These are phyloP conservation scores for Corylus americana DNA, from an alignment of 306 rosid genomes.

Conservation along the genomic window DNA sequence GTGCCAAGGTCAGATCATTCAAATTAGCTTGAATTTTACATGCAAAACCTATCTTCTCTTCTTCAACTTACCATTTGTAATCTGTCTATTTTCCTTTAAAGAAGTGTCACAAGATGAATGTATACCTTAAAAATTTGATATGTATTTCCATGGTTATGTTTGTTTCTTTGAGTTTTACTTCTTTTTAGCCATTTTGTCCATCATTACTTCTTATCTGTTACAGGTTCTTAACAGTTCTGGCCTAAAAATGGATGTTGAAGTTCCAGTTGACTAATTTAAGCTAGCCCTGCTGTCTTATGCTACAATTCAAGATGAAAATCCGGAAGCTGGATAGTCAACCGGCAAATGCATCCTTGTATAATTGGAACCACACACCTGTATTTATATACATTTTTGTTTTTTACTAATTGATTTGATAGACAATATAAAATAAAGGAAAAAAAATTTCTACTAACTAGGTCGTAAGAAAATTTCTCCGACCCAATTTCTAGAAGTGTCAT, in stretches of 20 bases:
- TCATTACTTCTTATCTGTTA: slow-evolving; percentile 10
- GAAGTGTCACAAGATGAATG: neutral
- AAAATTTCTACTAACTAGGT: no score
- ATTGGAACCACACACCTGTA: neutral
- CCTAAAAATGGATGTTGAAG: slow-evolving; percentile 79
- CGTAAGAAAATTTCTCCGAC: no score
- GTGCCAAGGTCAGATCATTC: neutral
- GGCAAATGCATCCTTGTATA: neutral
- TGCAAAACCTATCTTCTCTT: neutral
- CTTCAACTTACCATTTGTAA: neutral
- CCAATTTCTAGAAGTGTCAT: no score
- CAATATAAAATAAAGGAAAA: no score
- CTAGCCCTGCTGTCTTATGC: slow-evolving; percentile 10
- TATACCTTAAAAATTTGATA: neutral
- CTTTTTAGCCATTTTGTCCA: slow-evolving; percentile 10
- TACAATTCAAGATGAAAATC: slow-evolving; percentile 22
- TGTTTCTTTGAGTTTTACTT: neutral
- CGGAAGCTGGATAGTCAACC: slow-evolving; percentile 1
- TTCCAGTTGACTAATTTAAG: slow-evolving; percentile 60
- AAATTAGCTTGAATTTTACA: neutral
- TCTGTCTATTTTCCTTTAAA: neutral
- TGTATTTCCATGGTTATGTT: neutral
- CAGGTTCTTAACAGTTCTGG: slow-evolving; percentile 70
- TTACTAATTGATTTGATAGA: neutral
- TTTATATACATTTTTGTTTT: neutral